Evolutionary conservation across 2,329 filamentous ascomycete genomes (phyloP).

Genomic region (Claviceps pazoutovae): DNA sequence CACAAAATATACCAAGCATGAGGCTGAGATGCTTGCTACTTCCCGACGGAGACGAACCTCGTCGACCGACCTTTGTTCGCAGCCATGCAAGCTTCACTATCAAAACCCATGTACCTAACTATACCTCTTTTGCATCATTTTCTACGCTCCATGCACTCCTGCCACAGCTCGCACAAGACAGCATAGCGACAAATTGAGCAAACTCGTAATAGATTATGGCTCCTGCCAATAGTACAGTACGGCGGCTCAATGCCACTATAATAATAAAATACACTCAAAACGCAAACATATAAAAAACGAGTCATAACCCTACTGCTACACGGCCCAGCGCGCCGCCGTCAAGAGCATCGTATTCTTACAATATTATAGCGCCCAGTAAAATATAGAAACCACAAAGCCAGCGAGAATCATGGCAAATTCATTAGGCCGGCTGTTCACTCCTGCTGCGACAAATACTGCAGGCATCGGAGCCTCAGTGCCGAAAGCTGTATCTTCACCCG

Average conservation of each 20-base stretch:
- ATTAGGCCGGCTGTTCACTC: neutral
- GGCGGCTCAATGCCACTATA: conserved; percentile 3
- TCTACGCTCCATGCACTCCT: neutral
- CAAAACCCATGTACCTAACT: no score
- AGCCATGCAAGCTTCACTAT: no score
- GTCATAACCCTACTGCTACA: conserved; percentile 1
- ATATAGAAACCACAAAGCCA: neutral
- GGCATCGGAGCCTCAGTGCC: neutral
- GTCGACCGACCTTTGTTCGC: no score
- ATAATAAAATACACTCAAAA: conserved; percentile 8
- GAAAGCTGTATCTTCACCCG: neutral
- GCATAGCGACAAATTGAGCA: neutral
- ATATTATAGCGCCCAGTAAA: neutral
- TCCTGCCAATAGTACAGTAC: conserved; percentile 1
- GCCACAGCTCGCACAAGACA: neutral
- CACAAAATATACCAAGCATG: no score
- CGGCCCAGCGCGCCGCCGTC: neutral
- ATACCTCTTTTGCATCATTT: no score
- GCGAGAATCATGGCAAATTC: neutral
- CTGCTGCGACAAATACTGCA: neutral
- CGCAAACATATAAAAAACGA: conserved; percentile 6
- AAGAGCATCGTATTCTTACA: neutral
- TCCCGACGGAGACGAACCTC: no score
- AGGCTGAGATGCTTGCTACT: no score
- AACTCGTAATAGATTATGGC: conserved; percentile 6